Evolutionary conservation across 2,329 filamentous ascomycete species (phyloP).

Genomic region (Blastomyces silverae): DNA sequence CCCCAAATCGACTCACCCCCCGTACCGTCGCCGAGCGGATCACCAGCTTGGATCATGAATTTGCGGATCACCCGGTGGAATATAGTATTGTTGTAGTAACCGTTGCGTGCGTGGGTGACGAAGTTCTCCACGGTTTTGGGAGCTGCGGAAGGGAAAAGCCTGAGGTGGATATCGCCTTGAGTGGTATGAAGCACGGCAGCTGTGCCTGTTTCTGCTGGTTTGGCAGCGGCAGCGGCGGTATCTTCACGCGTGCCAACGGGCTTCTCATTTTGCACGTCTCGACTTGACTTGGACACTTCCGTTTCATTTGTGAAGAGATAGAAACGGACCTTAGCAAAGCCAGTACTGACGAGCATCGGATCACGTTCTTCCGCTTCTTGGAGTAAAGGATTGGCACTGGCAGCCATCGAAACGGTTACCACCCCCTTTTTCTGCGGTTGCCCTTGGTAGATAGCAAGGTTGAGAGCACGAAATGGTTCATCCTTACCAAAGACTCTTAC

Average conservation of each 20-base stretch:
- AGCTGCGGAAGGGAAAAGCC: conserved; percentile 85
- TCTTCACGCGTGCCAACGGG: conserved; percentile 58
- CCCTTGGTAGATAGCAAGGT: conserved; percentile 85
- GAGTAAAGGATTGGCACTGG: conserved; percentile 83
- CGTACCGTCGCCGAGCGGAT: conserved; percentile 80
- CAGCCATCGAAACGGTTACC: conserved; percentile 94
- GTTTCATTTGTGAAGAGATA: conserved; percentile 97
- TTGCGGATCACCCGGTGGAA: conserved; percentile 97
- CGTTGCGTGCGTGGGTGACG: conserved; percentile 77
- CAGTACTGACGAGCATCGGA: conserved; percentile 79
- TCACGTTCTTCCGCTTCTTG: conserved; percentile 87
- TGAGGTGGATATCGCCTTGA: conserved; percentile 86
- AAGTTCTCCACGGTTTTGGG: conserved; percentile 98
- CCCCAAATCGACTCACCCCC: conserved; percentile 91
- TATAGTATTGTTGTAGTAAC: conserved; percentile 96
- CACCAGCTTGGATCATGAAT: conserved; percentile 91
- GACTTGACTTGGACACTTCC: conserved; percentile 71
- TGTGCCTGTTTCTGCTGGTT: conserved; percentile 64
- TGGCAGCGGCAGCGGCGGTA: conserved; percentile 46
- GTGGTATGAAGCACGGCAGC: conserved; percentile 85
- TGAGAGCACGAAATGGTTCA: conserved; percentile 76
- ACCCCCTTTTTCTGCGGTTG: conserved; percentile 90
- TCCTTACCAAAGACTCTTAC: conserved; percentile 87
- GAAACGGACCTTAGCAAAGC: conserved; percentile 80
- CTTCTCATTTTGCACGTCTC: conserved; percentile 93